Percentiles rank a stretch among this genome's conserved stretches.
Evolutionary conservation across 2,329 filamentous ascomycete genomes (phyloP).

Genomic region (Alternaria postmessia): DNA sequence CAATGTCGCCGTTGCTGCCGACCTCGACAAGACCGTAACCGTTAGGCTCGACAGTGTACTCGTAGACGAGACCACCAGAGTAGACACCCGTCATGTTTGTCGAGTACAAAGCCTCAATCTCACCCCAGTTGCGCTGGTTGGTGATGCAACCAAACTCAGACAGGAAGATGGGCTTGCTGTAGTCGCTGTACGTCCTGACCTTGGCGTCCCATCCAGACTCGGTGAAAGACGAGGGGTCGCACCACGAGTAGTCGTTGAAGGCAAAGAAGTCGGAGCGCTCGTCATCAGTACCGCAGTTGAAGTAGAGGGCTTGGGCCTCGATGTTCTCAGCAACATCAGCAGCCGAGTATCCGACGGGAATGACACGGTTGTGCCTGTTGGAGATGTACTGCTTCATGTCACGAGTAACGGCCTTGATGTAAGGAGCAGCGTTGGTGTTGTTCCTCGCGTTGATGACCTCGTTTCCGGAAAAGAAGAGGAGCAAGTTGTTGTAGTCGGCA

Average conservation of each 20-base stretch:
- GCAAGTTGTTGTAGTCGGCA: constrained; percentile 80
- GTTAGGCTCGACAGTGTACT: constrained; percentile 75
- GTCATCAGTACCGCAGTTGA: constrained; percentile 90
- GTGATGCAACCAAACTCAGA: constrained; percentile 92
- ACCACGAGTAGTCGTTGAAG: constrained; percentile 89
- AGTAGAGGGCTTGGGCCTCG: constrained; percentile 84
- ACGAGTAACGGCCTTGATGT: constrained; percentile 75
- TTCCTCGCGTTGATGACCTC: constrained; percentile 75
- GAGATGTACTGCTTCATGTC: constrained; percentile 83
- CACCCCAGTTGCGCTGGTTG: constrained; percentile 81
- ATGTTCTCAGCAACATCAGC: constrained; percentile 88
- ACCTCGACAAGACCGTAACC: constrained; percentile 82
- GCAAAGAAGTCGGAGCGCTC: constrained; percentile 88
- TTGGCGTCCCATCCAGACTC: constrained; percentile 76
- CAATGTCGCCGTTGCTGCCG: constrained; percentile 59
- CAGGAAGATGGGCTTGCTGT: constrained; percentile 71
- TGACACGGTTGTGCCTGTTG: constrained; percentile 70
- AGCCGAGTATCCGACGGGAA: constrained; percentile 82
- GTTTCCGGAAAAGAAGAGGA: constrained; percentile 83
- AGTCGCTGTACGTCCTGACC: constrained; percentile 48
- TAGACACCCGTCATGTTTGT: constrained; percentile 86
- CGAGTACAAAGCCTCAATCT: constrained; percentile 81
- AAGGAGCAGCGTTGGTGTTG: constrained; percentile 73
- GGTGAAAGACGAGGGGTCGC: constrained; percentile 65
- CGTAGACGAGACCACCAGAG: constrained; percentile 94